Evolutionary conservation across 2,329 filamentous ascomycete species (phyloP).

Genomic region (Onygenales sp.): DNA sequence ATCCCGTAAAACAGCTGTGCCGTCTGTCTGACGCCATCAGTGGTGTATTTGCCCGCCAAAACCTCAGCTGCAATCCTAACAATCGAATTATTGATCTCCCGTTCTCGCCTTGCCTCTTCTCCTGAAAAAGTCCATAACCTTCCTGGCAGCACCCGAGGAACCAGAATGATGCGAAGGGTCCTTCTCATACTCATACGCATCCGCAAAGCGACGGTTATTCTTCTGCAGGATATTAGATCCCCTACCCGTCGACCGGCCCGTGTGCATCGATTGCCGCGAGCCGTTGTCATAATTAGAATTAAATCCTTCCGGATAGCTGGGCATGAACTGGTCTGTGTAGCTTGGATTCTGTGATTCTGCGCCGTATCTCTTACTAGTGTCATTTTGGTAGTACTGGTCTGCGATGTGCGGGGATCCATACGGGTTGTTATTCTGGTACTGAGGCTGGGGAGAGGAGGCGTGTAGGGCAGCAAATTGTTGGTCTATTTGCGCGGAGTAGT

Average conservation of each 20-base stretch:
- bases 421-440: constrained; percentile 12
- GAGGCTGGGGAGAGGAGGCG: constrained; percentile 20
- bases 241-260: constrained; percentile 23
- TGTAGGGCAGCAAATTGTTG: constrained; percentile 32
- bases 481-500: constrained; percentile 33
- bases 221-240: constrained; percentile 62
- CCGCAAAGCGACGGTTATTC: constrained; percentile 73
- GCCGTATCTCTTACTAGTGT: constrained; percentile 16
- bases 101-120: constrained; percentile 68
- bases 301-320: constrained; percentile 41
- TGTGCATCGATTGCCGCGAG: constrained; percentile 34
- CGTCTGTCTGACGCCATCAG: too few species aligned
- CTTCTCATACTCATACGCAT: constrained; percentile 71
- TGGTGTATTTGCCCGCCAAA: background rate
- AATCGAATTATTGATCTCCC: constrained; percentile 19
- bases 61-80: background rate
- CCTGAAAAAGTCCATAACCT: constrained; percentile 98
- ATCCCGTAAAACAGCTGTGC: too few species aligned
- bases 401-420: background rate
- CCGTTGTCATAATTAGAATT: constrained; percentile 29
- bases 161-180: constrained; percentile 58
- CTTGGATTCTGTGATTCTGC: constrained; percentile 16
- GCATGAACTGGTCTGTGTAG: constrained; percentile 23
- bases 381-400: constrained; percentile 17
- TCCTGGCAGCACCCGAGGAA: constrained; percentile 75